phyloP scores from a whole-genome alignment of 2,329 filamentous ascomycete genomes.

The Aureobasidium uvarum region DNA sequence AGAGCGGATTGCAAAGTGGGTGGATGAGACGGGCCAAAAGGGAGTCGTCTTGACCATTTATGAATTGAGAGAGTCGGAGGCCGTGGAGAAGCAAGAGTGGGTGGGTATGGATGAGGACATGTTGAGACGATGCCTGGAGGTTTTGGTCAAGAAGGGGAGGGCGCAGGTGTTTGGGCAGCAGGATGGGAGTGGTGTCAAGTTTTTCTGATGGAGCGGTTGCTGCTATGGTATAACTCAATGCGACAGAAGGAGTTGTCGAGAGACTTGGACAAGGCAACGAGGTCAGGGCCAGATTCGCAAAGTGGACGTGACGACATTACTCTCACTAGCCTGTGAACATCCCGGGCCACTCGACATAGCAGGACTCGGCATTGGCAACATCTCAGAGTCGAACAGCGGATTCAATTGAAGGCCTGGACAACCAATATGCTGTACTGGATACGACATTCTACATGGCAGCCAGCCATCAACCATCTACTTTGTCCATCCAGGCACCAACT shows the following conservation, averaged over 20 bases:
- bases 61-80: constrained; percentile 86
- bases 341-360: not conserved
- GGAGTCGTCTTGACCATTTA: constrained; percentile 88
- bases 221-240: too few relatives aligned
- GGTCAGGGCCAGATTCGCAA: too few relatives aligned
- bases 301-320: not conserved
- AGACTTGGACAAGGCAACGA: too few relatives aligned
- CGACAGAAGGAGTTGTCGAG: too few relatives aligned
- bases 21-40: constrained; percentile 83
- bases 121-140: constrained; percentile 71
- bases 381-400: too few relatives aligned
- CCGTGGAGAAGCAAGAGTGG: constrained; percentile 53
- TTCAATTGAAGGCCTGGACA: not conserved
- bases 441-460: not conserved
- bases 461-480: not conserved
- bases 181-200: constrained; percentile 89
- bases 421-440: not conserved
- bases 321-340: not conserved
- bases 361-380: not conserved
- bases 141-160: constrained; percentile 85
- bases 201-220: constrained; percentile 63
- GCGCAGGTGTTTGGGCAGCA: constrained; percentile 83
- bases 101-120: constrained; percentile 70
- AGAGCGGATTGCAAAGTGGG: constrained; percentile 70
- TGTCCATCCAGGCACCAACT: constrained; percentile 24